phyloP scores from a whole-genome alignment of 495 filamentous ascomycete genomes.

The Tuber umbilicatum region DNA sequence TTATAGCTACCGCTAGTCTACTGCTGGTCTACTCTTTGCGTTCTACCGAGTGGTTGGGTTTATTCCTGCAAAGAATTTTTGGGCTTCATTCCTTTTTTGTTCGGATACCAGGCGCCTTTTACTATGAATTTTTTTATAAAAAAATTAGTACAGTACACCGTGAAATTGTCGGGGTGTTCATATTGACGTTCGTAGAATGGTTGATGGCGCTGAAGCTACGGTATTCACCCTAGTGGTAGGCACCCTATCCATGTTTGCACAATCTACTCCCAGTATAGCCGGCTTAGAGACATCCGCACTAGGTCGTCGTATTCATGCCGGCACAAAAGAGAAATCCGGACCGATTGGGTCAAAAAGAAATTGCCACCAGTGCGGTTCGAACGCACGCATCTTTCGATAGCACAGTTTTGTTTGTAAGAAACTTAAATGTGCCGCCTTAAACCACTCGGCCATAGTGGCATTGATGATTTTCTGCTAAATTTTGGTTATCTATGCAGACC shows the following conservation, averaged over 20 bases:
- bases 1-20: neutral
- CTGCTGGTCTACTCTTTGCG: neutral
- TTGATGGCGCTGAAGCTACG: neutral
- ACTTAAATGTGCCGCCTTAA: constrained; percentile 48
- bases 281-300: neutral
- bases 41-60: neutral
- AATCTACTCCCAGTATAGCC: neutral
- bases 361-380: constrained; percentile 47
- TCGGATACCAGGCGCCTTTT: neutral
- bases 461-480: neutral
- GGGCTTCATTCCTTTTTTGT: neutral
- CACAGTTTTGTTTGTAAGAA: constrained; percentile 32
- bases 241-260: neutral
- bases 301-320: neutral
- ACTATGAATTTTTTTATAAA: neutral
- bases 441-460: constrained; percentile 45
- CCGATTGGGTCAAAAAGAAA: neutral
- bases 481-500: neutral
- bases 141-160: neutral
- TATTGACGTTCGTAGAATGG: neutral
- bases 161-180: neutral
- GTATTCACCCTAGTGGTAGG: neutral
- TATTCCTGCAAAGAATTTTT: neutral
- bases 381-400: constrained; percentile 47
- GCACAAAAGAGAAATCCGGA: neutral